Conservation (phyloP, 768 basidiomycete species). For the Lactifluus subvellereus region DNA sequence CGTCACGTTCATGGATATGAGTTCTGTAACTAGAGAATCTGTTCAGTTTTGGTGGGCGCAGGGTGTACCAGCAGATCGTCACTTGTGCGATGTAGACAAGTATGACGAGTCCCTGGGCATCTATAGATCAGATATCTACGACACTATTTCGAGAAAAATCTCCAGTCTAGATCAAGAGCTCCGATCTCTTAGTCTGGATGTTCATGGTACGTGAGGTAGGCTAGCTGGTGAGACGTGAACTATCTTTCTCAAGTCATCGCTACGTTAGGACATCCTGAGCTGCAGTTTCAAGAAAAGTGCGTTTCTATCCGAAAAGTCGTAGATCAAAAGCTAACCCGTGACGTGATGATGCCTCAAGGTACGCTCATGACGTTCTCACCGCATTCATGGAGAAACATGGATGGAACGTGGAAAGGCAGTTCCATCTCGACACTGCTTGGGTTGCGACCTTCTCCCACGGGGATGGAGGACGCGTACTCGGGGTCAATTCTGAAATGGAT, state of each 20-base stretch:
- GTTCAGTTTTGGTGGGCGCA: conserved; percentile 21
- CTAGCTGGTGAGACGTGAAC: neutral
- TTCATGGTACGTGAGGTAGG: conserved; percentile 47
- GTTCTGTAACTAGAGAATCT: neutral
- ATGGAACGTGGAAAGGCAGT: conserved; percentile 55
- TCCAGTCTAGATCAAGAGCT: conserved; percentile 49
- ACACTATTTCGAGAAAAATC: conserved; percentile 41
- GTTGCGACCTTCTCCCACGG: conserved; percentile 60
- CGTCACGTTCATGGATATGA: neutral
- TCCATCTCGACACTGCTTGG: conserved; percentile 71
- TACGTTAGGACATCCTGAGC: conserved; percentile 58
- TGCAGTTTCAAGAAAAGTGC: conserved; percentile 64
- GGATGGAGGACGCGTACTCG: conserved; percentile 61
- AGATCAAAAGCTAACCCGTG: neutral
- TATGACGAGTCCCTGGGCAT: conserved; percentile 12
- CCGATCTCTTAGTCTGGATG: conserved; percentile 58
- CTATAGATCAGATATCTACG: conserved; percentile 22
- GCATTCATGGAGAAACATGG: conserved; percentile 60
- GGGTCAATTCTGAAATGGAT: conserved; percentile 72
- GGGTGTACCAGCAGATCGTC: conserved; percentile 1
- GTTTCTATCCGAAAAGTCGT: neutral
- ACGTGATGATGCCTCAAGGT: conserved; percentile 33
- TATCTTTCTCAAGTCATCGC: neutral
- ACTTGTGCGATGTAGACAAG: conserved; percentile 17
- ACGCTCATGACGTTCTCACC: conserved; percentile 68